A percentile compares a stretch with the other conserved stretches of the same genome.
These are phyloP conservation scores for Fusarium cicatricum DNA, from an alignment of 2,329 filamentous ascomycete genomes.

Conservation along the genomic window DNA sequence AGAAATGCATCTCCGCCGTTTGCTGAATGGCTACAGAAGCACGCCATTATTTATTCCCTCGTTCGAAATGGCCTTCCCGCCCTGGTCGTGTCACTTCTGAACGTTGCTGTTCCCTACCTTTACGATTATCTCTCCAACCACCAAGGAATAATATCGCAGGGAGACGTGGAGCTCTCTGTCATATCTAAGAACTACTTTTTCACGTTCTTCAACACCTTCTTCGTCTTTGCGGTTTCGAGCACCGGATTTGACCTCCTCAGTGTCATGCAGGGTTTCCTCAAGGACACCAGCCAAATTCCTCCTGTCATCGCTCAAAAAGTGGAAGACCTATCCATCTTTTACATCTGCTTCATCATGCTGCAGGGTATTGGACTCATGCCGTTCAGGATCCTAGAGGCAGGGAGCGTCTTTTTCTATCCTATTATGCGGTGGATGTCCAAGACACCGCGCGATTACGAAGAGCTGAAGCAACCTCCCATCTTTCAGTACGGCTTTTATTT, in stretches of 20 bases:
- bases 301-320: slow-evolving; percentile 79
- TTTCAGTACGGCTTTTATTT: slow-evolving; percentile 98
- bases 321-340: slow-evolving; percentile 80
- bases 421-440: slow-evolving; percentile 79
- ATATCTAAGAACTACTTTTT: slow-evolving; percentile 99
- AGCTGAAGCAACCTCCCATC: slow-evolving; percentile 80
- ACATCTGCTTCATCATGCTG: slow-evolving; percentile 91
- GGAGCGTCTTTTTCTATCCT: slow-evolving; percentile 83
- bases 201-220: slow-evolving; percentile 98
- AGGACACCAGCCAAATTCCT: slow-evolving; percentile 82
- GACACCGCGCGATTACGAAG: slow-evolving; percentile 88
- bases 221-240: slow-evolving; percentile 89
- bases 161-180: slow-evolving; percentile 91
- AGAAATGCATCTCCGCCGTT: slow-evolving; percentile 75
- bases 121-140: slow-evolving; percentile 92
- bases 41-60: slow-evolving; percentile 76
- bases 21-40: slow-evolving; percentile 70
- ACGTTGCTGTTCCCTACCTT: slow-evolving; percentile 88
- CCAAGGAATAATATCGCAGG: slow-evolving; percentile 94
- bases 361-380: slow-evolving; percentile 95
- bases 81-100: slow-evolving; percentile 83
- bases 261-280: slow-evolving; percentile 76
- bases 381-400: slow-evolving; percentile 89
- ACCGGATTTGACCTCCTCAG: slow-evolving; percentile 80
- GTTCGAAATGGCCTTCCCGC: slow-evolving; percentile 91